Percentiles rank a stretch among this genome's conserved stretches.
These are phyloP conservation scores for Mortierella sp. DNA, from an alignment of 371 early-diverging fungal species.

Conservation along the genomic window DNA sequence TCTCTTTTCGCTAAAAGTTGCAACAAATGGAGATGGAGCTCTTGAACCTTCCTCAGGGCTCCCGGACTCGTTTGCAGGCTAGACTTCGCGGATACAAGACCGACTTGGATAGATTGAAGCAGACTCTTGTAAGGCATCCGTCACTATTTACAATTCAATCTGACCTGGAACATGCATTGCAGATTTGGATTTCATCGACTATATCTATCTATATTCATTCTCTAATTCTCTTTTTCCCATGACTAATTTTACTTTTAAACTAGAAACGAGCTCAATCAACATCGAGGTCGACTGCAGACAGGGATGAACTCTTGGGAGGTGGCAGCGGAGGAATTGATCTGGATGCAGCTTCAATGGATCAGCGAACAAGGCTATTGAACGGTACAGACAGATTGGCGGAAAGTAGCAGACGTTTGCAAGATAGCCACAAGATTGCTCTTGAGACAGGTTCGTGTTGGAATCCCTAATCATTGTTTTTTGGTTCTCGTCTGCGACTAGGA, in stretches of 20 bases:
- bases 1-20: constrained; percentile 60
- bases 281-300: constrained; percentile 61
- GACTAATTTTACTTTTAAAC: too few relatives aligned
- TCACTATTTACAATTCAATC: constrained; percentile 9
- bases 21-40: constrained; percentile 95
- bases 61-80: constrained; percentile 78
- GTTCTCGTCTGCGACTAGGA: not conserved
- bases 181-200: not conserved
- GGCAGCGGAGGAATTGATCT: constrained; percentile 60
- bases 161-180: constrained; percentile 42
- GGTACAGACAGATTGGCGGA: constrained; percentile 89
- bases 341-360: constrained; percentile 80
- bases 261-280: constrained; percentile 51
- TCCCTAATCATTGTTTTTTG: not conserved
- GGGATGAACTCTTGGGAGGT: constrained; percentile 77
- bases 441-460: constrained; percentile 75
- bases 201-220: not conserved
- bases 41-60: constrained; percentile 76
- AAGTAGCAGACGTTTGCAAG: constrained; percentile 84
- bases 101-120: constrained; percentile 80
- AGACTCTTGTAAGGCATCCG: constrained; percentile 71
- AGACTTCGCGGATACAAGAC: constrained; percentile 81
- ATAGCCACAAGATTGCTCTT: constrained; percentile 90
- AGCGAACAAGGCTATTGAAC: constrained; percentile 83
- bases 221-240: too few relatives aligned